These are phyloP conservation scores for Cladosporium austrohemisphaericum DNA, from an alignment of 2,329 filamentous ascomycete genomes.

Conservation along the genomic window DNA sequence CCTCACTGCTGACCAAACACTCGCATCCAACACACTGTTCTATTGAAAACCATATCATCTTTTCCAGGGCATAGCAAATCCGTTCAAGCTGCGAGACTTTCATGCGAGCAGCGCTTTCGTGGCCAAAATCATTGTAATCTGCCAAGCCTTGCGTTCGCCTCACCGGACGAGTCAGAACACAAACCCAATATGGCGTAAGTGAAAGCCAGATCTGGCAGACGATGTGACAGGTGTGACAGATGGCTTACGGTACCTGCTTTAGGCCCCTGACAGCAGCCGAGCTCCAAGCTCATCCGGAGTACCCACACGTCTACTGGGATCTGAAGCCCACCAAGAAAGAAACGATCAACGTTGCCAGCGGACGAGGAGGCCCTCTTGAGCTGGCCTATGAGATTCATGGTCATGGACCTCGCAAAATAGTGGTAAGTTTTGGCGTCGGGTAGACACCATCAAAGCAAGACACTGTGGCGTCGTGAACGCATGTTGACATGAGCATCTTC, in stretches of 20 bases:
- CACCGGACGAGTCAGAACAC: not conserved
- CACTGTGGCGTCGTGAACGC: not conserved
- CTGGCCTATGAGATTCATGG: conserved; percentile 81
- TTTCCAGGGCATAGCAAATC: too few relatives aligned
- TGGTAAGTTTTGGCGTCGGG: conserved; percentile 59
- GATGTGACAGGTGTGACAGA: not conserved
- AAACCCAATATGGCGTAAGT: conserved; percentile 9
- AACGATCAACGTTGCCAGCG: conserved; percentile 60
- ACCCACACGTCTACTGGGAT: conserved; percentile 62
- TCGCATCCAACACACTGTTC: too few relatives aligned
- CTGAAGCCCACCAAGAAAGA: conserved; percentile 64
- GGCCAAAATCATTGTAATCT: not conserved
- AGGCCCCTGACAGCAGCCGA: conserved; percentile 51
- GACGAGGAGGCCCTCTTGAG: conserved; percentile 69
- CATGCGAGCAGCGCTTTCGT: too few relatives aligned
- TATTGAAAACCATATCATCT: too few relatives aligned
- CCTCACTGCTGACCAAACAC: too few relatives aligned
- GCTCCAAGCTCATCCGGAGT: conserved; percentile 63
- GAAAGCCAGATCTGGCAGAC: not conserved
- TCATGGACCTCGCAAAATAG: conserved; percentile 64
- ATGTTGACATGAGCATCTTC: conserved; percentile 10
- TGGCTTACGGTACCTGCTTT: not conserved
- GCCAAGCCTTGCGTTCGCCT: too few relatives aligned
- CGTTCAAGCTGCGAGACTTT: too few relatives aligned
- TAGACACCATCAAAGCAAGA: not conserved